Conservation (phyloP, 2,329 filamentous ascomycete genomes). For the Tolypocladium paradoxum region DNA sequence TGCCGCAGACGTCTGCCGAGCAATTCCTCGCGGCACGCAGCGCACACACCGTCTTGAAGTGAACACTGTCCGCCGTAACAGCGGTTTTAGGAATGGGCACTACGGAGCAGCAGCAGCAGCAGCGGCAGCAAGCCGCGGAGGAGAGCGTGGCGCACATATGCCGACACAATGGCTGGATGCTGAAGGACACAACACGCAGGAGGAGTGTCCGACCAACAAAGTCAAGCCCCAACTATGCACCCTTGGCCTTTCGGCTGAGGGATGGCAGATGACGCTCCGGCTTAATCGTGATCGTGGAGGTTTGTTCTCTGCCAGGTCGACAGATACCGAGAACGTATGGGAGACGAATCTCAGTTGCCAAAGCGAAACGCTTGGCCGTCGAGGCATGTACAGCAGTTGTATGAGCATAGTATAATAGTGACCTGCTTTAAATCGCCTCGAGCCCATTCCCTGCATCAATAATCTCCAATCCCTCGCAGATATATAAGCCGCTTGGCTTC, state of each 20-base stretch:
- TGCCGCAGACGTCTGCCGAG: slow-evolving; percentile 77
- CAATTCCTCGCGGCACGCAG: slow-evolving; percentile 82
- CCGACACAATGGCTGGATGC: not conserved
- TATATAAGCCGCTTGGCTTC: not conserved
- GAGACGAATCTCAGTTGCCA: slow-evolving; percentile 52
- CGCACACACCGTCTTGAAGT: slow-evolving; percentile 90
- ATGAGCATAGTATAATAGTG: not conserved
- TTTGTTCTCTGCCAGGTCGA: slow-evolving; percentile 67
- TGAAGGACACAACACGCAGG: slow-evolving; percentile 1
- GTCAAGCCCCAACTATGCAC: slow-evolving; percentile 93
- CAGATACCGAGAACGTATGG: slow-evolving; percentile 74
- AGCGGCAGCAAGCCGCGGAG: not conserved
- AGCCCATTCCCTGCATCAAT: no score
- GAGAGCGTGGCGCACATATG: not conserved
- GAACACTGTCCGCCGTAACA: slow-evolving; percentile 14
- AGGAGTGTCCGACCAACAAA: slow-evolving; percentile 72
- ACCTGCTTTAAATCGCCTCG: not conserved
- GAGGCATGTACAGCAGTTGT: slow-evolving; percentile 30
- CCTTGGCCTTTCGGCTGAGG: slow-evolving; percentile 63
- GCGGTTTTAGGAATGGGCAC: not conserved
- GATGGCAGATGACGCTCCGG: slow-evolving; percentile 90
- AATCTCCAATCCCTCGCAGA: not conserved
- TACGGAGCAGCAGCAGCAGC: not conserved
- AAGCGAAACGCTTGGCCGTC: slow-evolving; percentile 41
- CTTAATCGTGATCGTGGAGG: slow-evolving; percentile 80